Evolutionary conservation across 495 filamentous ascomycete genomes (phyloP).

Genomic region (Ramalina intermedia): DNA sequence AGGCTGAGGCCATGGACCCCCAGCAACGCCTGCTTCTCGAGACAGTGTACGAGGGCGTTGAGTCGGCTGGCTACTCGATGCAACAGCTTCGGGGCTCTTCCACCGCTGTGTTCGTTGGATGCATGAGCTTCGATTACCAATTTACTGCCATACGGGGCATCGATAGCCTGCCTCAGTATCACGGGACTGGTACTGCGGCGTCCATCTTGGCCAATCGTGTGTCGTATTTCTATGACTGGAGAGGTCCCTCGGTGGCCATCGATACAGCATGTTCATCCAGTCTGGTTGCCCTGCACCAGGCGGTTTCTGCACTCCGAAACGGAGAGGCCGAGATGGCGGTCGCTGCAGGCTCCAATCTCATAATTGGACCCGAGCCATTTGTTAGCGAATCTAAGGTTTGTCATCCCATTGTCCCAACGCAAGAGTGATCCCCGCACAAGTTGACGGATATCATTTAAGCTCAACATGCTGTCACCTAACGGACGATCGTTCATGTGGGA

Average conservation of each 20-base stretch:
- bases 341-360: slow-evolving; percentile 29
- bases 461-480: slow-evolving; percentile 23
- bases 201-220: slow-evolving; percentile 13
- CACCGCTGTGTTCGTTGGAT: slow-evolving; percentile 9
- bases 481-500: slow-evolving; percentile 30
- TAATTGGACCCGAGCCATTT: slow-evolving; percentile 12
- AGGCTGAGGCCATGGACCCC: slow-evolving; percentile 30
- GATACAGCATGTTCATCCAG: slow-evolving; percentile 36
- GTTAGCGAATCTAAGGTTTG: no score
- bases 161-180: slow-evolving; percentile 1
- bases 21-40: slow-evolving; percentile 32
- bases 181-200: slow-evolving; percentile 23
- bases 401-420: no score
- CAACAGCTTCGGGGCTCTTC: background rate
- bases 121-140: slow-evolving; percentile 7
- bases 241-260: slow-evolving; percentile 15
- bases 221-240: slow-evolving; percentile 16
- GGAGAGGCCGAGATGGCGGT: slow-evolving; percentile 31
- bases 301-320: slow-evolving; percentile 27
- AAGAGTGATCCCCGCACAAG: no score
- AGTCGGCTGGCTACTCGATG: slow-evolving; percentile 37
- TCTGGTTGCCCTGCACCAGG: slow-evolving; percentile 36
- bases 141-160: background rate
- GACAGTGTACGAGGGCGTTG: slow-evolving; percentile 33
- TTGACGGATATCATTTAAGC: no score